Evolutionary conservation across 352 stramenopile species (phyloP).

Genomic region (Globisporangium carolinianum): DNA sequence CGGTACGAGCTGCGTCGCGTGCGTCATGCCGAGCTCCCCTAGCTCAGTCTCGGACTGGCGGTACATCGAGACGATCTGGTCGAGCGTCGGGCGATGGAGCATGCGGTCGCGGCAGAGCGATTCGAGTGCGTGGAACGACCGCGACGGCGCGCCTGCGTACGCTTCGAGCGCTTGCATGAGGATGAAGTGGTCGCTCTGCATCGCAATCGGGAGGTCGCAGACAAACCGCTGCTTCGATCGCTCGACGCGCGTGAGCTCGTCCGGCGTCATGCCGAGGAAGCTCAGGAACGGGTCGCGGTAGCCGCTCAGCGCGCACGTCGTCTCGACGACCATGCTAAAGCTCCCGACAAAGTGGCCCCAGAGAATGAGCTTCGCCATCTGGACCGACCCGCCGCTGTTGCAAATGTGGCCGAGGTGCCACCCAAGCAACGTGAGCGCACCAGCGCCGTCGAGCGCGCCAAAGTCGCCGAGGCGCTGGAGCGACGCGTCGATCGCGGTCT

Average conservation of each 20-base stretch:
- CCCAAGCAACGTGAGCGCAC: conserved; percentile 50
- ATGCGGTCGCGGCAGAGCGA: conserved; percentile 57
- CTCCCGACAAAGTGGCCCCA: conserved; percentile 65
- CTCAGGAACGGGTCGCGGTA: conserved; percentile 75
- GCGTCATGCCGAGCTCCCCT: conserved; percentile 37
- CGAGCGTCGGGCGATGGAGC: conserved; percentile 52
- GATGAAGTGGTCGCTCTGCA: conserved; percentile 72
- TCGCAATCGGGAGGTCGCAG: conserved; percentile 23
- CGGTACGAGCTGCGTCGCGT: conserved; percentile 34
- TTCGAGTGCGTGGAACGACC: conserved; percentile 29
- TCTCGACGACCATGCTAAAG: conserved; percentile 54
- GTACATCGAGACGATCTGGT: conserved; percentile 65
- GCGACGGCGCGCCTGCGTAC: conserved; percentile 35
- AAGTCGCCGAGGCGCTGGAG: conserved; percentile 86
- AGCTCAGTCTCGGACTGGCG: conserved; percentile 60
- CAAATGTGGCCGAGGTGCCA: conserved; percentile 75
- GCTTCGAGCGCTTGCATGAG: conserved; percentile 59
- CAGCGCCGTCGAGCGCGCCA: conserved; percentile 40
- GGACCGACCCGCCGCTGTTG: conserved; percentile 48
- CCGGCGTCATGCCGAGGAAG: conserved; percentile 57
- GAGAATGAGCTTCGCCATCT: conserved; percentile 67
- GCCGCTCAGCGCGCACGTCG: conserved; percentile 60
- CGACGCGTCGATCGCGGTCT: conserved; percentile 87
- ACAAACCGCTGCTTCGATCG: conserved; percentile 48
- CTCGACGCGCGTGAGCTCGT: conserved; percentile 50